Conservation (phyloP, 305 asterid species). For the Fraxinus paxiana region DNA sequence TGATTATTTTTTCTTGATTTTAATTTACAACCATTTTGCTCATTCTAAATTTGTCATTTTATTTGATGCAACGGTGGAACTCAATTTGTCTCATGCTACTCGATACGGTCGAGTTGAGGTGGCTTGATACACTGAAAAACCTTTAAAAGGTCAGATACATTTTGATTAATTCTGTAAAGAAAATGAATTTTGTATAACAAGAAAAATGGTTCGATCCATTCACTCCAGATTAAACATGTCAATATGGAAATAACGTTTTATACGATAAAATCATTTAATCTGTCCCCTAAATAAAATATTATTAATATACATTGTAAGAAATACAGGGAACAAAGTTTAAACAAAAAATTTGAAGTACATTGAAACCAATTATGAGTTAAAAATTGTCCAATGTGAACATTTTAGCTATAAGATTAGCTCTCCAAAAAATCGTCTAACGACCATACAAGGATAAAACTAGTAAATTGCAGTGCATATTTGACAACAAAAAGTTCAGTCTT, state of each 20-base stretch:
- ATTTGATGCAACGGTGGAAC: neutral
- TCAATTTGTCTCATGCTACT: neutral
- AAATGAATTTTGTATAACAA: neutral
- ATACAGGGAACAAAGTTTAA: neutral
- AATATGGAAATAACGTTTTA: neutral
- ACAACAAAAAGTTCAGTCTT: constrained; percentile 12
- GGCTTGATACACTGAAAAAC: neutral
- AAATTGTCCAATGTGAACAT: neutral
- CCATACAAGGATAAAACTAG: neutral
- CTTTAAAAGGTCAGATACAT: neutral
- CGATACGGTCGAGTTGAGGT: neutral
- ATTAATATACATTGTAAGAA: neutral
- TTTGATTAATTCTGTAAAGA: neutral
- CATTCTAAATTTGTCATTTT: neutral
- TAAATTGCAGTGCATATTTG: neutral
- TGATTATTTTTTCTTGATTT: neutral
- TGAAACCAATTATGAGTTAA: neutral
- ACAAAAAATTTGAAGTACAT: neutral
- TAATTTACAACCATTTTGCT: neutral
- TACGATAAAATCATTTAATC: neutral
- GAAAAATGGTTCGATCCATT: neutral
- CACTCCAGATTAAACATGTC: neutral
- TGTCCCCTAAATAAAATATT: neutral
- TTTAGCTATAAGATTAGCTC: neutral
- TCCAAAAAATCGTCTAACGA: neutral